phyloP scores from a whole-genome alignment of 2,329 filamentous ascomycete species.

The Aspergillus quadricinctus region DNA sequence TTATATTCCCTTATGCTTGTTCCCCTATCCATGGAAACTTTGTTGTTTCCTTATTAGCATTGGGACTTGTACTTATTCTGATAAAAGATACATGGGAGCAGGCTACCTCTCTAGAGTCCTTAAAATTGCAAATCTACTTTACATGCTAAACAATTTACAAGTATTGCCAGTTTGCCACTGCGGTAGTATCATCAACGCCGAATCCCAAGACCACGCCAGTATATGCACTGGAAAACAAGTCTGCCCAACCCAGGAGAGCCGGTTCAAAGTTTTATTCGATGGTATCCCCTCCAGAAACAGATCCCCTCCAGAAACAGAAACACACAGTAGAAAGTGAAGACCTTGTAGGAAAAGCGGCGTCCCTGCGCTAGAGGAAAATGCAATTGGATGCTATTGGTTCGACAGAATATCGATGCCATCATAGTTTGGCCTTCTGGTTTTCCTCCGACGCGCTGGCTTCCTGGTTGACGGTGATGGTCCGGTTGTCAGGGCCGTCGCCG shows the following conservation, averaged over 20 bases:
- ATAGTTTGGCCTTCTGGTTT: conserved; percentile 48
- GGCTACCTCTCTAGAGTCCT: no score
- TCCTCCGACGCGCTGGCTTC: conserved; percentile 69
- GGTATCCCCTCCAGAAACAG: neutral
- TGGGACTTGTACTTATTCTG: neutral
- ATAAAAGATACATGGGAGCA: neutral
- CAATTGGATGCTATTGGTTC: no score
- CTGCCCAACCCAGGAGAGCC: neutral
- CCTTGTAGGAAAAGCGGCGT: neutral
- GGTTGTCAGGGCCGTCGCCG: conserved; percentile 70
- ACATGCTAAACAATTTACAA: neutral
- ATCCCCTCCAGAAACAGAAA: neutral
- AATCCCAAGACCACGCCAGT: neutral
- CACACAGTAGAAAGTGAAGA: neutral
- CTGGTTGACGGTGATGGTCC: conserved; percentile 75
- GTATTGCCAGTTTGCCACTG: neutral
- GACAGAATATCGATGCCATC: conserved; percentile 5
- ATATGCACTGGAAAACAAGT: neutral
- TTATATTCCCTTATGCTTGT: no score
- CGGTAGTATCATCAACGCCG: neutral
- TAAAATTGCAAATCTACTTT: neutral
- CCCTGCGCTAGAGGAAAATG: no score
- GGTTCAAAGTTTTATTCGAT: neutral
- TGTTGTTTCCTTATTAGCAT: neutral
- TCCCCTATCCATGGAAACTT: neutral